These are phyloP conservation scores for Fabrea salina DNA, from an alignment of 169 alveolate genomes.

Conservation along the genomic window DNA sequence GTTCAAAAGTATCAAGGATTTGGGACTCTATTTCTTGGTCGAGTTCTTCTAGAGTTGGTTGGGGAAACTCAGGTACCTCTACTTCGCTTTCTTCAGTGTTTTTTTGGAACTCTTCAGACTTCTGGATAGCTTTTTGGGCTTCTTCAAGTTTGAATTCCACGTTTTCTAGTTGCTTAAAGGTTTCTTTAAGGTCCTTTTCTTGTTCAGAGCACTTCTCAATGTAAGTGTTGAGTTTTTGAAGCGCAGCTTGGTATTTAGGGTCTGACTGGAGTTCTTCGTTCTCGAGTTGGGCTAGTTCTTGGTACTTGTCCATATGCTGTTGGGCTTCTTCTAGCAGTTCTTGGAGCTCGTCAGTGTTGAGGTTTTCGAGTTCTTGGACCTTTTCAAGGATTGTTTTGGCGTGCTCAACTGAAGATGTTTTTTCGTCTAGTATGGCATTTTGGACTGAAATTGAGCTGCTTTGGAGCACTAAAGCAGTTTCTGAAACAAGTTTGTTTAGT, in stretches of 20 bases:
- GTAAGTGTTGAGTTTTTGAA: not conserved
- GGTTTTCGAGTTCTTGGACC: not conserved
- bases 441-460: not conserved
- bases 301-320: not conserved
- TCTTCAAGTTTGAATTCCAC: not conserved
- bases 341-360: not conserved
- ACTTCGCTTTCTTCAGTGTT: not conserved
- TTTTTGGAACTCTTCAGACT: not conserved
- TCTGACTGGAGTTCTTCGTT: not conserved
- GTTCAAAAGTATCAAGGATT: not conserved
- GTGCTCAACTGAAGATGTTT: not conserved
- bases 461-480: not conserved
- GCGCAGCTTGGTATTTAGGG: not conserved
- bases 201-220: not conserved
- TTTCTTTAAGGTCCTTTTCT: not conserved
- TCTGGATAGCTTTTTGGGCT: not conserved
- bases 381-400: not conserved
- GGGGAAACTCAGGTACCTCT: not conserved
- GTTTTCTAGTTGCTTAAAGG: not conserved
- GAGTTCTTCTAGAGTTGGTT: not conserved
- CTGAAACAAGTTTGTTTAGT: not conserved
- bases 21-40: slow-evolving; percentile 8
- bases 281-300: not conserved
- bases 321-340: not conserved
- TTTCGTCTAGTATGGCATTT: not conserved